Base-by-base conservation (phyloP, 2,329 filamentous ascomycete species). In the Tolypocladium tundrense region DNA sequence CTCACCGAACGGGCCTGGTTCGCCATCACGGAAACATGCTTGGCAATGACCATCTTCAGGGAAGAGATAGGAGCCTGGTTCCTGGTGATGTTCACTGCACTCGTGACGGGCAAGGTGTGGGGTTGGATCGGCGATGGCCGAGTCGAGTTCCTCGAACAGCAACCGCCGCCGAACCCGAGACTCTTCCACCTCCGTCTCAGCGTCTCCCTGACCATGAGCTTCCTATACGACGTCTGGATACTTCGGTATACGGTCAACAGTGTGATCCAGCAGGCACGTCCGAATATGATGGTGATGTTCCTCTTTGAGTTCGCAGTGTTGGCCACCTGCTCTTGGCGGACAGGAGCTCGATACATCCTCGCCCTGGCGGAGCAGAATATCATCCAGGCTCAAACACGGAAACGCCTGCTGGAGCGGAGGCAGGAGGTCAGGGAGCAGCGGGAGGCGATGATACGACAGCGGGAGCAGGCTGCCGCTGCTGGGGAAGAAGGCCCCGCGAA, bases 251-350 rank as follows among this genome's bases (percentile, higher is more conserved):
- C 88, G 59, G 80, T 96, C 60, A 83, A 86, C 35, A 90, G 88
- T 0, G 92, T 97, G 39, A 85, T 97, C 54, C 86, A 89, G 59
- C 87, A 95, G 69, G 90, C 93, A 2, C 82, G 88, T n/a, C 91
- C 93, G 0, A 94, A 95, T 59, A 97, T 99, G 89, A 99, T 97
- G 91, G 91, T 99, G 62, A 97, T 99, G 91, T 99, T 99, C 68
- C 85, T 95, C 7, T 99, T 99, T 66, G 94, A 99, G 72, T 97
- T 97, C 69, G 92, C 93, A 42, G 86, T 99, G 50, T 76, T 97
- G 60, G 81, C 85, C 2, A 87, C 95, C 11, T 87, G 86, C 55
- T 96, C 93, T 1, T 78, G 85, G 56, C 91, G 93, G 53, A 96
- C 91, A 0, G 81, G 84, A 2, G 78, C 85, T 57, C 86, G 92